Conservation (phyloP, 2,329 filamentous ascomycete genomes). For the Colletotrichum sp. region DNA sequence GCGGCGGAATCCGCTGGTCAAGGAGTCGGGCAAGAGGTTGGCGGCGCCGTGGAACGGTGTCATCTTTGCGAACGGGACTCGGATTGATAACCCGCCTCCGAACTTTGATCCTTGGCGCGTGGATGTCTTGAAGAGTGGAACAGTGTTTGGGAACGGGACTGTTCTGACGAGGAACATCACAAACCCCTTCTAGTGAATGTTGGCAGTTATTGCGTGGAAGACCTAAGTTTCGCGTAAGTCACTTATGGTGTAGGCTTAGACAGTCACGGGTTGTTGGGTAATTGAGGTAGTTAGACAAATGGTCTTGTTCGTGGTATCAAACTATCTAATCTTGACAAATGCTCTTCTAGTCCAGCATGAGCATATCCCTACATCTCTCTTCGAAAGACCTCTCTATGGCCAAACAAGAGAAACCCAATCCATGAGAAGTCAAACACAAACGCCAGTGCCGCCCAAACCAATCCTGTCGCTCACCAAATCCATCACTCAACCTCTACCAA, state of each 20-base stretch:
- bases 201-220: no score
- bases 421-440: neutral
- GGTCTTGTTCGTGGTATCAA: neutral
- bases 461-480: rapidly evolving
- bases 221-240: no score
- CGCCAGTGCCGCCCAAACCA: neutral
- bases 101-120: slow-evolving; percentile 24
- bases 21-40: neutral
- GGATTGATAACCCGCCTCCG: slow-evolving; percentile 26
- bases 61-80: slow-evolving; percentile 34
- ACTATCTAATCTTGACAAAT: neutral
- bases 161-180: slow-evolving; percentile 22
- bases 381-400: neutral
- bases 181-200: slow-evolving; percentile 19
- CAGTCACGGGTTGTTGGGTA: no score
- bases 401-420: neutral
- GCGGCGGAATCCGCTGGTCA: slow-evolving; percentile 28
- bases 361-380: rapidly evolving
- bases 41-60: slow-evolving; percentile 30
- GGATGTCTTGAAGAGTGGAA: slow-evolving; percentile 28
- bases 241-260: no score
- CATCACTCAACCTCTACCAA: slow-evolving; percentile 10
- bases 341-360: neutral
- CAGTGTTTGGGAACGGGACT: slow-evolving; percentile 28
- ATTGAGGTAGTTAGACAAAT: no score